These are phyloP conservation scores for Kodamaea derodonti DNA, from an alignment of 1,139 yeast genomes.

Conservation along the genomic window DNA sequence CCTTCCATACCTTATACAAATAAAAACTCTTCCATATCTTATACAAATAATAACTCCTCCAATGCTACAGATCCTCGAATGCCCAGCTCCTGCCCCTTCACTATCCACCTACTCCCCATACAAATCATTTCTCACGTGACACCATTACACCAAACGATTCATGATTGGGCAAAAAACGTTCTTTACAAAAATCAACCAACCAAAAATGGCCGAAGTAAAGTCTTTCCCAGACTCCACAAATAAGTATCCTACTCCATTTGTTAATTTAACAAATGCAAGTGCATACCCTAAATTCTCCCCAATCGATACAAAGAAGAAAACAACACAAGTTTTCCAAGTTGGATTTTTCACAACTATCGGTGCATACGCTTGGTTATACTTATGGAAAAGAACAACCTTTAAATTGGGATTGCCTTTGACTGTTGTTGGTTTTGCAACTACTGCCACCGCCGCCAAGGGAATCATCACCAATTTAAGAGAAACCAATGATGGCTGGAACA, in stretches of 20 bases:
- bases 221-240: conserved; percentile 34
- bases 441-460: conserved; percentile 40
- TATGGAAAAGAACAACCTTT: conserved; percentile 47
- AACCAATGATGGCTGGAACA: conserved; percentile 49
- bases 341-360: conserved; percentile 46
- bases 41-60: too few species aligned
- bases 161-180: conserved; percentile 18
- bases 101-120: background rate
- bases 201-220: background rate
- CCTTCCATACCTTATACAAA: too few species aligned
- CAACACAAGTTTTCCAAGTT: conserved; percentile 37
- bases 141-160: too few species aligned
- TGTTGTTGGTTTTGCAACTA: conserved; percentile 40
- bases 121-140: background rate
- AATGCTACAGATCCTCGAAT: too few species aligned
- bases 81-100: background rate
- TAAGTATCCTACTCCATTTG: conserved; percentile 44
- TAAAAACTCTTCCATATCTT: too few species aligned
- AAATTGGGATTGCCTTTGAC: conserved; percentile 40
- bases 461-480: conserved; percentile 44
- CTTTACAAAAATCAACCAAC: conserved; percentile 1
- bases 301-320: conserved; percentile 41
- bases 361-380: conserved; percentile 46
- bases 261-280: conserved; percentile 34
- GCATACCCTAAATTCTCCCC: conserved; percentile 48